Conservation (phyloP, 345 rosid genomes). For the Euclidium syriacum region DNA sequence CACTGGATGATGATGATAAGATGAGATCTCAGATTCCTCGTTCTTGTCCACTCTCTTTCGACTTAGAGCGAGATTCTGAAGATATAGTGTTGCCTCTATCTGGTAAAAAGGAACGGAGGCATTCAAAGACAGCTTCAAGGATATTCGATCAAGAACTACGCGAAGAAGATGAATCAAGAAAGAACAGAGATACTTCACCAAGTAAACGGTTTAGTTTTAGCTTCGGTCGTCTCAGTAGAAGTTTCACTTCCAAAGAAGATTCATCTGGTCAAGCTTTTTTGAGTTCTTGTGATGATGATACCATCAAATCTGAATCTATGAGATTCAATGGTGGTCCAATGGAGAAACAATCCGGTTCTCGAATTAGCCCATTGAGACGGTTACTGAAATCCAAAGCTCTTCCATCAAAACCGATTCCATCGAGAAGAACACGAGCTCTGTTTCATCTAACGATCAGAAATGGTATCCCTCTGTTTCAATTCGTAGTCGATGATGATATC, state of each 20-base stretch:
- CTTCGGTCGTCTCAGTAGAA: conserved; percentile 62
- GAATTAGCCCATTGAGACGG: conserved; percentile 75
- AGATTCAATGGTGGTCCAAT: conserved; percentile 35
- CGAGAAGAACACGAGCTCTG: conserved; percentile 44
- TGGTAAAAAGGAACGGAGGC: conserved; percentile 28
- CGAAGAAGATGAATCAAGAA: conserved; percentile 31
- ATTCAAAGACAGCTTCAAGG: conserved; percentile 31
- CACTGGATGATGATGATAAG: conserved; percentile 27
- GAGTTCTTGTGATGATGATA: conserved; percentile 38
- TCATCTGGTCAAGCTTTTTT: conserved; percentile 39
- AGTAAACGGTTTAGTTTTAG: conserved; percentile 76
- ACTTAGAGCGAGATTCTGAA: conserved; percentile 28
- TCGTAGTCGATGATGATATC: conserved; percentile 40
- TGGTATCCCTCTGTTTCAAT: conserved; percentile 64
- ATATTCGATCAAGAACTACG: conserved; percentile 39
- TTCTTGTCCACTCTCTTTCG: conserved; percentile 48
- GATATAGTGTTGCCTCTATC: conserved; percentile 25
- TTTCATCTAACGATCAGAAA: conserved; percentile 56
- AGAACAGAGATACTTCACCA: conserved; percentile 51
- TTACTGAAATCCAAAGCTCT: conserved; percentile 50
- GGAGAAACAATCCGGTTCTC: conserved; percentile 43
- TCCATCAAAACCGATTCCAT: conserved; percentile 25
- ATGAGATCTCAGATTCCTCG: conserved; percentile 35
- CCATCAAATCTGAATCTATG: conserved; percentile 56
- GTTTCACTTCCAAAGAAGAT: conserved; percentile 72